Evolutionary conservation across 2,329 filamentous ascomycete genomes (phyloP), one percentile per base, ranked within the genome.

Genomic region (Fusarium hostae): DNA sequence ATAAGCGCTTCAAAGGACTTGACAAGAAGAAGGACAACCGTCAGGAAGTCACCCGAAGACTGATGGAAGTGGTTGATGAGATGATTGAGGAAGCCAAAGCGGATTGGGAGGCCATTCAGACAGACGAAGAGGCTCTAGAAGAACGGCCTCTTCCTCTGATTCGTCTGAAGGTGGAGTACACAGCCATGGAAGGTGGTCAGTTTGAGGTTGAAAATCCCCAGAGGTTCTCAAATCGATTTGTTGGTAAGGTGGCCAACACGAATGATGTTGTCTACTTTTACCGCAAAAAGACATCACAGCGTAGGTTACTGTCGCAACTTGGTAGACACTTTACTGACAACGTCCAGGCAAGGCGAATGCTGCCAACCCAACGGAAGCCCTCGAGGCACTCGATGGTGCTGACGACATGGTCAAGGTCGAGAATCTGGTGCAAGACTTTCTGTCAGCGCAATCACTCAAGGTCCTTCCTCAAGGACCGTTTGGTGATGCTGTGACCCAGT

Each of bases 131-230:
- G 9, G 88, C 89, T 3, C 77, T 85, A 5, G 87, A 91, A 59
- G 86, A 86, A 40, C 82, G 89, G 3, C 95, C 95, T 0, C 83
- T 96, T 37, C 96, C 96, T 0, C 86, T 99, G 2, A 91, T 99
- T 41, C 90, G 96, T 24, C 87, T 99, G 20, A 94, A 95, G 68
- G 95, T 99, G 2, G 96, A 99, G 77, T 96, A 94, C 72, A 92
- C 93, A 0, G 90, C 94, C 0, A 92, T 92, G 0, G 94, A 97
- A 47, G 94, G 94, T 7, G 93, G 94, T 18, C 89, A 90, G 39
- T 99, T 94, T 76, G 93, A 98, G 73, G 91, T 92, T 71, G 96
- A 98, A 79, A 99, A 99, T 68, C 95, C 96, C 0, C 96, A 98
- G 79, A 90, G 96, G 12, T 98, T 98, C 77, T 98, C 95, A 0